These are phyloP conservation scores for Apophysomyces sp. DNA, from an alignment of 371 early-diverging fungal genomes.

Conservation along the genomic window DNA sequence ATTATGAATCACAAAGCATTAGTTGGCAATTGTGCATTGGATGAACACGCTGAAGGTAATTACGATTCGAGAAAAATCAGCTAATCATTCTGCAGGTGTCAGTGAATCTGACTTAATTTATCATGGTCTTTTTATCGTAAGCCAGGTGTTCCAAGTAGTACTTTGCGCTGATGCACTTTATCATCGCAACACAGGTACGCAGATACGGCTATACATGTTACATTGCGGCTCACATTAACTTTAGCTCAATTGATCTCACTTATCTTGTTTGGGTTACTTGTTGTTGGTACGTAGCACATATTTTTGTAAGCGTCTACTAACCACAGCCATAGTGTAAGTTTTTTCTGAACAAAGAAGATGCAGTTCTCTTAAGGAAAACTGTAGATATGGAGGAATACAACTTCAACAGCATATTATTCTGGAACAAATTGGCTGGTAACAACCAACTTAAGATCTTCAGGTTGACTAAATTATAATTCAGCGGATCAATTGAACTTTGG, in stretches of 20 bases:
- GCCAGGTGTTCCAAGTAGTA: constrained; percentile 48
- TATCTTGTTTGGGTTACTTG: constrained; percentile 41
- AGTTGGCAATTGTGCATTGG: constrained; percentile 37
- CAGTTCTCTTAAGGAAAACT: background rate
- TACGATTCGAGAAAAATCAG: background rate
- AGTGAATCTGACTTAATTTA: constrained; percentile 56
- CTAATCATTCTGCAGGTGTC: constrained; percentile 25
- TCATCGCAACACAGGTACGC: constrained; percentile 46
- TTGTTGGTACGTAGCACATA: constrained; percentile 32
- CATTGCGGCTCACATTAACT: background rate
- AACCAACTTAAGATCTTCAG: background rate
- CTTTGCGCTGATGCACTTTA: constrained; percentile 46
- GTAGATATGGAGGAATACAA: constrained; percentile 50
- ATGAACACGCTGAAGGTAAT: constrained; percentile 18
- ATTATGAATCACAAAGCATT: constrained; percentile 39
- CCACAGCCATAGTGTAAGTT: constrained; percentile 9
- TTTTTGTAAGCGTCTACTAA: background rate
- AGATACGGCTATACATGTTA: background rate
- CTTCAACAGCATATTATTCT: constrained; percentile 51
- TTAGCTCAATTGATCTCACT: constrained; percentile 43
- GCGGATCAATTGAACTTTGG: constrained; percentile 23
- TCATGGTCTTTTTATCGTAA: constrained; percentile 45
- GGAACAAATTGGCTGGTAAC: constrained; percentile 48
- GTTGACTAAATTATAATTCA: background rate
- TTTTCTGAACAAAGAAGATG: background rate